Conservation (phyloP, 371 early-diverging fungal species). For the Synchytrium microbalum region DNA sequence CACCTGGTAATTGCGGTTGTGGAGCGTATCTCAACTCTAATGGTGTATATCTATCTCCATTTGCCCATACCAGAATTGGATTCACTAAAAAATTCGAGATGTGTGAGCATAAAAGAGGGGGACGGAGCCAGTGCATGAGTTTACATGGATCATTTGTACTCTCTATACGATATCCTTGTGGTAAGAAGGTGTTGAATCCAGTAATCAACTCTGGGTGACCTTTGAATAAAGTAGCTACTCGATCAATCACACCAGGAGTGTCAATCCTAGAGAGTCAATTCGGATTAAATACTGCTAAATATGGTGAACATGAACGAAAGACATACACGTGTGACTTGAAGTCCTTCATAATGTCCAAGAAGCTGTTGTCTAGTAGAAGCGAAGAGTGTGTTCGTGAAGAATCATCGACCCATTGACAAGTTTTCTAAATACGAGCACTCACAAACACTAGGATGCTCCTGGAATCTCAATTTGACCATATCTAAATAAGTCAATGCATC, state of each 20-base stretch:
- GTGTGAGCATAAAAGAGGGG: conserved; percentile 17
- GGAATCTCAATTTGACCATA: conserved; percentile 90
- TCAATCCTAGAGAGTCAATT: conserved; percentile 59
- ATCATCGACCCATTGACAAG: not conserved
- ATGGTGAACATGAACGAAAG: no score
- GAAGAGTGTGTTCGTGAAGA: not conserved
- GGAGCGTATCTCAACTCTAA: not conserved
- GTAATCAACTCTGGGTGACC: conserved; percentile 88
- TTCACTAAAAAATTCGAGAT: conserved; percentile 1
- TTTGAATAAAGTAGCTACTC: conserved; percentile 89
- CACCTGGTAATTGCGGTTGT: not conserved
- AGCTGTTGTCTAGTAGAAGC: conserved; percentile 65
- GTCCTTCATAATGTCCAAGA: conserved; percentile 99
- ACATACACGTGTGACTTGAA: conserved; percentile 92
- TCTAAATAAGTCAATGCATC: conserved; percentile 98
- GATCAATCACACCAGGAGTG: conserved; percentile 96
- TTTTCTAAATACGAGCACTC: not conserved
- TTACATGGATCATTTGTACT: conserved; percentile 68
- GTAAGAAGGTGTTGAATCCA: conserved; percentile 99
- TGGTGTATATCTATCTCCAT: conserved; percentile 1
- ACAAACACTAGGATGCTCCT: conserved; percentile 84
- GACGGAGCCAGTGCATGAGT: conserved; percentile 81
- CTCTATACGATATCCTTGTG: conserved; percentile 93
- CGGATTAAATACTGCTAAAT: no score
- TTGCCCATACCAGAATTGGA: not conserved